Evolutionary conservation across 2,329 filamentous ascomycete genomes (phyloP).

Genomic region (Pseudovirgaria hyperparasitica): DNA sequence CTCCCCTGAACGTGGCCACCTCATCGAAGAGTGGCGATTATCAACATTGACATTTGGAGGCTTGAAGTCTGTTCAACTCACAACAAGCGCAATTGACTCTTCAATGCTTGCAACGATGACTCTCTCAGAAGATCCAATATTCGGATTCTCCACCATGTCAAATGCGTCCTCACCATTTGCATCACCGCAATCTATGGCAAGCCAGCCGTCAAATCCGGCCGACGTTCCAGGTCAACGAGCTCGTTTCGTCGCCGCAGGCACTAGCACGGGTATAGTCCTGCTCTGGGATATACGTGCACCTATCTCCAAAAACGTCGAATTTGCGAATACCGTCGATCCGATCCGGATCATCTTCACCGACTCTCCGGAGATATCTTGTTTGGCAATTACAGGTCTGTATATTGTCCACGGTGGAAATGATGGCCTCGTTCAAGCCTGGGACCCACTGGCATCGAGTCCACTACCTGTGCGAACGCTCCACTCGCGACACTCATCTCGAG

Average conservation of each 20-base stretch:
- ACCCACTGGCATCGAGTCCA: slow-evolving; percentile 70
- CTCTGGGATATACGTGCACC: slow-evolving; percentile 74
- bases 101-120: slow-evolving; percentile 63
- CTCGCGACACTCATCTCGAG: slow-evolving; percentile 67
- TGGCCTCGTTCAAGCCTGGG: slow-evolving; percentile 92
- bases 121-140: slow-evolving; percentile 64
- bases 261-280: slow-evolving; percentile 60
- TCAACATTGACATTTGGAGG: slow-evolving; percentile 51
- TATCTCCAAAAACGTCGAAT: slow-evolving; percentile 39
- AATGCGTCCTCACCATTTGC: slow-evolving; percentile 40
- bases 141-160: slow-evolving; percentile 43
- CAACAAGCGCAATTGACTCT: slow-evolving; percentile 56
- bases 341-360: slow-evolving; percentile 79
- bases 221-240: slow-evolving; percentile 79
- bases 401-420: slow-evolving; percentile 90
- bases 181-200: slow-evolving; percentile 39
- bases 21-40: slow-evolving; percentile 52
- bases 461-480: slow-evolving; percentile 78
- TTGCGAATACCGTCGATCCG: slow-evolving; percentile 51
- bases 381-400: slow-evolving; percentile 76
- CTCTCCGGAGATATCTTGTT: slow-evolving; percentile 71
- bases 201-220: slow-evolving; percentile 26
- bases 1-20: slow-evolving; percentile 21
- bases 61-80: slow-evolving; percentile 49
- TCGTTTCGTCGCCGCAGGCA: slow-evolving; percentile 71